These are phyloP conservation scores for Mrakia frigida DNA, from an alignment of 768 basidiomycete genomes.

Conservation along the genomic window DNA sequence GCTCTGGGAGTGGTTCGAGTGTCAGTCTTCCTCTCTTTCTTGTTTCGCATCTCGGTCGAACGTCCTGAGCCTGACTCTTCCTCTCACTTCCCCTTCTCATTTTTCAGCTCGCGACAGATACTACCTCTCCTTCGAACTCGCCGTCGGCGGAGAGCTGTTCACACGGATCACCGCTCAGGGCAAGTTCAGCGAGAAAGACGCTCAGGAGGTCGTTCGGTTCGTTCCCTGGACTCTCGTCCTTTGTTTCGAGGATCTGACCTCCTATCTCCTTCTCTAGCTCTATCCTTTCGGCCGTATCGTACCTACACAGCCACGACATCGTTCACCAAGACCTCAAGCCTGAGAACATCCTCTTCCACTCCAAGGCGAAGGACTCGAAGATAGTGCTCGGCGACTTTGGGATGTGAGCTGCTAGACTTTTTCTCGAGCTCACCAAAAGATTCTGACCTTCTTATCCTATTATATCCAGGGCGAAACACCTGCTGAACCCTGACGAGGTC, in stretches of 20 bases:
- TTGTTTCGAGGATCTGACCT: neutral
- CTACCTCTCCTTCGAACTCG: conserved; percentile 89
- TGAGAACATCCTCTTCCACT: conserved; percentile 81
- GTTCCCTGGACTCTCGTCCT: conserved; percentile 38
- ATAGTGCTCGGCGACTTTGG: conserved; percentile 97
- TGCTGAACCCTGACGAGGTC: conserved; percentile 65
- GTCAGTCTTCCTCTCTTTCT: conserved; percentile 51
- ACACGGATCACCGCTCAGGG: conserved; percentile 76
- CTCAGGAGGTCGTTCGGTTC: conserved; percentile 66
- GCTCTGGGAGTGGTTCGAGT: conserved; percentile 96
- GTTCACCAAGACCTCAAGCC: conserved; percentile 71
- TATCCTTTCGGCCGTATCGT: conserved; percentile 72
- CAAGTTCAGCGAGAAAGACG: conserved; percentile 90
- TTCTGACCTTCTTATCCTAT: too few species aligned
- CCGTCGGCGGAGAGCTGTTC: conserved; percentile 90
- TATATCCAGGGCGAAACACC: conserved; percentile 68
- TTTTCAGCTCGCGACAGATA: conserved; percentile 47
- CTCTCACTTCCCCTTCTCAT: neutral
- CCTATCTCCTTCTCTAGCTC: conserved; percentile 52
- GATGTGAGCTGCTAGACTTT: conserved; percentile 47
- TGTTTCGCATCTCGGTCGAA: neutral
- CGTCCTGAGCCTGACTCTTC: neutral
- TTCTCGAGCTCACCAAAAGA: too few species aligned
- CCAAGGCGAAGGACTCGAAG: conserved; percentile 56
- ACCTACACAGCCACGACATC: conserved; percentile 85